Base-by-base conservation (phyloP, 2,329 filamentous ascomycete species). In the Pseudogymnoascus sp. region DNA sequence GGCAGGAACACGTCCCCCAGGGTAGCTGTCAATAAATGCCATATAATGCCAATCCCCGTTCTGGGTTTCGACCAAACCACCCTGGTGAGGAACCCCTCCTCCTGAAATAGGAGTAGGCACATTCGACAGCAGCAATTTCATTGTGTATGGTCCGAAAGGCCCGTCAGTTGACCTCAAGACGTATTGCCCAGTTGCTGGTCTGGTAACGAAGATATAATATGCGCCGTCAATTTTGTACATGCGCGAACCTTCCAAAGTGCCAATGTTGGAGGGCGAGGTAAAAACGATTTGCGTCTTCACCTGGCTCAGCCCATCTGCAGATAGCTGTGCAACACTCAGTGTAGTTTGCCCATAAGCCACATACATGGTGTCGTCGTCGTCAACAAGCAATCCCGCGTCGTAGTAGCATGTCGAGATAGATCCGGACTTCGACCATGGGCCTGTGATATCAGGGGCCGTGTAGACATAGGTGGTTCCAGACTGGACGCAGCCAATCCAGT, bases 41-140 rank as follows among this genome's bases (percentile, higher is more conserved):
- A 85, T 79, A 65, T 81, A 86, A 67, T 82, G 84, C 82, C 83
- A 86, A 10, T 80, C 72, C 0, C 80, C 80, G 10, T 76, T 69
- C 0, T 76, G 74, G 0, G 80, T 82, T 60, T 81, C 73, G 4
- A 86, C 75, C 1, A 86, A 71, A 15, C 80, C 79, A 1, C 83
- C 83, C 68, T 87, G 84, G 65, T 85, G 80, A 0, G 79, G 76
- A 2, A 71, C 72, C 4, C 78, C 80, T 0, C 77, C 77, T 13
- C 74, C 77, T 0, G 73, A 58, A 0, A 85, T 67, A 0, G 82
- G 80, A 0, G 77, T 72, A 0, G 27, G 61, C n/a, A 82, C 73
- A 45, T 71, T 68, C 13, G 78, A 69, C 8, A 79, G 72, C 0
- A 85, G 73, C 0, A 77, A 66, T 39, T 77, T 75, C 31, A 70